phyloP scores from a whole-genome alignment of 2,329 filamentous ascomycete species.

The Pseudogymnoascus sp. region DNA sequence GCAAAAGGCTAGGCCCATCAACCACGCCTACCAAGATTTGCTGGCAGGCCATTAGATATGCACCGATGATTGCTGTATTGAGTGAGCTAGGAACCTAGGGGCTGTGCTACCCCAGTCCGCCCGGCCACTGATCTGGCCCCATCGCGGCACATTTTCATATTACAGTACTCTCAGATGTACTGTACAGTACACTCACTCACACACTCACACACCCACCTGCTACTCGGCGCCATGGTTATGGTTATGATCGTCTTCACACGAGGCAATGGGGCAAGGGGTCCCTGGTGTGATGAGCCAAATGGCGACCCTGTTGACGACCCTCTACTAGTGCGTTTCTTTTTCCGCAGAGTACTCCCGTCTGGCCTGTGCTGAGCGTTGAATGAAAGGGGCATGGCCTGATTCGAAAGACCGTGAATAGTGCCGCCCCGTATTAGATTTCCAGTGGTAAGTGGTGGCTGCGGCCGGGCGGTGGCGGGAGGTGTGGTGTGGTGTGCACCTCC shows the following conservation, averaged over 20 bases:
- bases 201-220: too few relatives aligned
- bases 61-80: background rate
- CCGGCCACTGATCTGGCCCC: background rate
- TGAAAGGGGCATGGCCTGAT: background rate
- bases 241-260: background rate
- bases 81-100: background rate
- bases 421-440: background rate
- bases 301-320: background rate
- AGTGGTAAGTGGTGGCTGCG: background rate
- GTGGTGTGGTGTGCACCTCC: background rate
- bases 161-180: background rate
- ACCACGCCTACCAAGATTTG: background rate
- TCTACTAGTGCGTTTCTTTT: background rate
- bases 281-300: background rate
- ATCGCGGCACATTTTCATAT: background rate
- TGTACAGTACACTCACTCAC: background rate
- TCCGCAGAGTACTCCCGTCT: background rate
- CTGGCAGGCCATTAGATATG: background rate
- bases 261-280: background rate
- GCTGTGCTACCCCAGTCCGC: background rate
- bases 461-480: background rate
- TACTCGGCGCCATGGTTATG: background rate
- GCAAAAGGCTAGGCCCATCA: background rate
- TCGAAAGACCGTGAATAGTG: background rate
- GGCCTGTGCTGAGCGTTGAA: background rate